Evolutionary conservation across 2,329 filamentous ascomycete genomes (phyloP).

Genomic region (Pseudogymnoascus sp.): DNA sequence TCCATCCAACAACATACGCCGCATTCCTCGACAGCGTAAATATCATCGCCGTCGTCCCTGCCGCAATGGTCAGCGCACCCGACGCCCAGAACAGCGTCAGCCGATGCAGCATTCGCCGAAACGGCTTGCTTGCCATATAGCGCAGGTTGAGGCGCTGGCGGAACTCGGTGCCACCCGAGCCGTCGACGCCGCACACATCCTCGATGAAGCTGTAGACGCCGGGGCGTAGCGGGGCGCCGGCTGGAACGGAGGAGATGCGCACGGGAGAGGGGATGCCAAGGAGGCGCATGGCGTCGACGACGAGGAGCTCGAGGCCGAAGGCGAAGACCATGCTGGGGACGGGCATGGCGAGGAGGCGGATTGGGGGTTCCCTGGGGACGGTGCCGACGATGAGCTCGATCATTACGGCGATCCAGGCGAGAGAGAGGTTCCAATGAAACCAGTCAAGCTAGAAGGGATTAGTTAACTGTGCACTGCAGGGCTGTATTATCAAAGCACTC

Average conservation of each 20-base stretch:
- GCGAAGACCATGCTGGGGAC: conserved; percentile 43
- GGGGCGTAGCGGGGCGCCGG: conserved; percentile 42
- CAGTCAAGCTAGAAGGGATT: conserved; percentile 39
- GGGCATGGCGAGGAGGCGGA: conserved; percentile 46
- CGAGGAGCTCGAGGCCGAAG: conserved; percentile 42
- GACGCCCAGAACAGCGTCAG: conserved; percentile 45
- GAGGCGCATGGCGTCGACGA: conserved; percentile 41
- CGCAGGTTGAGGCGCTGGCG: conserved; percentile 42
- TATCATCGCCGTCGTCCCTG: neutral
- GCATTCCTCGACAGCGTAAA: conserved; percentile 6
- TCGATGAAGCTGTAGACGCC: conserved; percentile 48
- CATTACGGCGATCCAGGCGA: conserved; percentile 49
- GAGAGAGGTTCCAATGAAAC: conserved; percentile 50
- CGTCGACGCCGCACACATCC: conserved; percentile 46
- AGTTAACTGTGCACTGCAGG: neutral
- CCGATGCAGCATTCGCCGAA: conserved; percentile 44
- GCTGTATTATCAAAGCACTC: conserved; percentile 11
- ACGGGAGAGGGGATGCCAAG: conserved; percentile 39
- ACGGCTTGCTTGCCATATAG: conserved; percentile 45
- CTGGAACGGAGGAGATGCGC: conserved; percentile 44
- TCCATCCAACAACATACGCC: conserved; percentile 21
- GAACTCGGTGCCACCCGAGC: conserved; percentile 44
- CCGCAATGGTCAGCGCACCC: neutral
- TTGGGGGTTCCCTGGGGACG: conserved; percentile 23
- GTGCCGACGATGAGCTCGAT: conserved; percentile 42